Evolutionary conservation across 2,329 filamentous ascomycete genomes (phyloP), one percentile per base, ranked within the genome.

Genomic region (Arachnomyces sp.): DNA sequence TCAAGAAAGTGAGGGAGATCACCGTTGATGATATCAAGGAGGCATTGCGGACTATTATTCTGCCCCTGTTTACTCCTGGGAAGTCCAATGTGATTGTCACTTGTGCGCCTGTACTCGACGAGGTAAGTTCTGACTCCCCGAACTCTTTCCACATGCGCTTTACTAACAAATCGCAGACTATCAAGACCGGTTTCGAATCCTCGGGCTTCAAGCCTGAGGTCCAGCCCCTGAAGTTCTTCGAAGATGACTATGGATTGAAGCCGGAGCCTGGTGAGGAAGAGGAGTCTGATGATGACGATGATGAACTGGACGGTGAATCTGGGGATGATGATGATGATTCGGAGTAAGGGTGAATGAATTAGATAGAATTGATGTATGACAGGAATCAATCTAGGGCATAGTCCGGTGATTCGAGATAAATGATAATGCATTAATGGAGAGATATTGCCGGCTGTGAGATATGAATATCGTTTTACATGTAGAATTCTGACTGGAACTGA

Each of bases 81-180:
- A 86, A 75, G 59, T 81, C 87, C 48, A 93, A 96, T 58, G 68
- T 95, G 38, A 79, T 95, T 3, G 74, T 95, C 38, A 94, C 90
- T 6, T 95, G 90, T 59, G 84, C 87, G 14, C 82, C 83, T 12
- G 76, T 87, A 36, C 83, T 95, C 76, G 73, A 81, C 52, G 85
- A 94, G 71, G 86, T 92, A 67, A 66, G 79, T 72, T 30, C 34
- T 43, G 28, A 8, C 41, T 29, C n/a, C 13, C 31, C 40, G 44
- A 42, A 20, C 36, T 36, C 16, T 39, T 40, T 40, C 13, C n/a
- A 31, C 40, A 42, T 46, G 47, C 31, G 7, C 31, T 25, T 38
- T 51, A 39, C 48, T 42, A 28, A 50, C 49, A 42, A 36, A 49
- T 28, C 31, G 40, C 52, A 94, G 87, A 75, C 74, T 44, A 78